A percentile compares a stretch with the other conserved stretches of the same genome.
phyloP scores from a whole-genome alignment of 208 protist species.

The Trypanosoma caninum region DNA sequence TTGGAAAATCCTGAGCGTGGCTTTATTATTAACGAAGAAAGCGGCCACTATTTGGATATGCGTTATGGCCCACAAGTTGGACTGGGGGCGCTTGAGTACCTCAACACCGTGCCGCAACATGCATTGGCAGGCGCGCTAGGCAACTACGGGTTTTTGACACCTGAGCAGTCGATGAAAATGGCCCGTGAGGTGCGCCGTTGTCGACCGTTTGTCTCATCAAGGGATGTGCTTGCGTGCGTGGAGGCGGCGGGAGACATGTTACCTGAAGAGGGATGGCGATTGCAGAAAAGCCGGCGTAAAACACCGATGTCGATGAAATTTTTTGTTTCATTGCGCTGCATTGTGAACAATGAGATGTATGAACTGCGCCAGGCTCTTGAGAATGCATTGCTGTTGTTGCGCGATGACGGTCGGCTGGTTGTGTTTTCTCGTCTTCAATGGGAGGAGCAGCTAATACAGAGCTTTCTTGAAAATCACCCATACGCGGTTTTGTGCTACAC shows the following conservation, averaged over 20 bases:
- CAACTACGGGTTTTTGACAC: constrained; percentile 61
- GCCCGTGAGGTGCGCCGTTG: constrained; percentile 57
- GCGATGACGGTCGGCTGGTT: constrained; percentile 66
- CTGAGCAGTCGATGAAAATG: constrained; percentile 80
- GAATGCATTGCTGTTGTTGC: constrained; percentile 67
- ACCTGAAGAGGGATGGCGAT: constrained; percentile 71
- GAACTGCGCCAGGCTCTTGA: constrained; percentile 67
- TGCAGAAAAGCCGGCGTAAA: constrained; percentile 57
- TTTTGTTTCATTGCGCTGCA: constrained; percentile 70
- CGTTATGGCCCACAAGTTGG: constrained; percentile 58
- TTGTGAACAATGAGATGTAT: constrained; percentile 76
- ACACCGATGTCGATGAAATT: constrained; percentile 86
- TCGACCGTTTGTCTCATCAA: constrained; percentile 51
- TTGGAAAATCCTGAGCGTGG: constrained; percentile 73
- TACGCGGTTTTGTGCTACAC: constrained; percentile 77
- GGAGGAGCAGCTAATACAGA: constrained; percentile 75
- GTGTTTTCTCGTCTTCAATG: constrained; percentile 68
- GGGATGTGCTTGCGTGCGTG: constrained; percentile 44
- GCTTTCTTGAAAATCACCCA: constrained; percentile 60
- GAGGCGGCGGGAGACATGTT: constrained; percentile 58
- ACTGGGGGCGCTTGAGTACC: constrained; percentile 60
- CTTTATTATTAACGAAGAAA: constrained; percentile 70
- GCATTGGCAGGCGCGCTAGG: constrained; percentile 42
- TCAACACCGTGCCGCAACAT: constrained; percentile 79
- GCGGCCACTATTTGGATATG: constrained; percentile 74